phyloP scores from a whole-genome alignment of 768 basidiomycete species.

The Suillus brevipes region DNA sequence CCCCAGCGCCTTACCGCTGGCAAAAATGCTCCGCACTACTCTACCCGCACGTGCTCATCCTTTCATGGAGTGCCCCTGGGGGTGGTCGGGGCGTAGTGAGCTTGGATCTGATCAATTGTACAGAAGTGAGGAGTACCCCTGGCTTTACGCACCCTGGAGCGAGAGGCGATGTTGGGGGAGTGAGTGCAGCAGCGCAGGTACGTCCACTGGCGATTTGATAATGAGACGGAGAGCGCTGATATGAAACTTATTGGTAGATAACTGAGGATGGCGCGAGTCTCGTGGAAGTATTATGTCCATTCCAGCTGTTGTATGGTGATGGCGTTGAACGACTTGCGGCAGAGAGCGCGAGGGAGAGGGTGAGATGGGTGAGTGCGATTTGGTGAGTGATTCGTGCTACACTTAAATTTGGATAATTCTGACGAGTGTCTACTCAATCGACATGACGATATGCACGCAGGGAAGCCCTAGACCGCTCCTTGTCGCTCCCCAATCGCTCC shows the following conservation, averaged over 20 bases:
- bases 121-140: conserved; percentile 79
- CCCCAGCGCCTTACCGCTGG: conserved; percentile 74
- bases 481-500: conserved; percentile 49
- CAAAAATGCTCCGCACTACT: conserved; percentile 79
- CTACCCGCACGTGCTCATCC: conserved; percentile 79
- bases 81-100: conserved; percentile 86
- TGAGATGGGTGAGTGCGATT: conserved; percentile 89
- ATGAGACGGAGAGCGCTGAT: conserved; percentile 25
- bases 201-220: background rate
- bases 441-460: conserved; percentile 37
- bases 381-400: conserved; percentile 54
- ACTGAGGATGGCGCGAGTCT: conserved; percentile 38
- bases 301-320: conserved; percentile 88
- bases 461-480: conserved; percentile 74
- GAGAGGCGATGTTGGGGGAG: conserved; percentile 82
- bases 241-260: background rate
- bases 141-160: conserved; percentile 81
- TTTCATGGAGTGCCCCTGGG: conserved; percentile 85
- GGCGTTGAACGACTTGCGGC: conserved; percentile 86
- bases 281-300: conserved; percentile 80
- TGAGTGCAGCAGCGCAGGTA: conserved; percentile 70
- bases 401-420: background rate
- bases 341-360: conserved; percentile 84
- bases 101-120: conserved; percentile 83
- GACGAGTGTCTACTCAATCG: background rate